A percentile compares a stretch with the other conserved stretches of the same genome.
These are phyloP conservation scores for Alternaria metachromatica DNA, from an alignment of 2,329 filamentous ascomycete species.

Conservation along the genomic window DNA sequence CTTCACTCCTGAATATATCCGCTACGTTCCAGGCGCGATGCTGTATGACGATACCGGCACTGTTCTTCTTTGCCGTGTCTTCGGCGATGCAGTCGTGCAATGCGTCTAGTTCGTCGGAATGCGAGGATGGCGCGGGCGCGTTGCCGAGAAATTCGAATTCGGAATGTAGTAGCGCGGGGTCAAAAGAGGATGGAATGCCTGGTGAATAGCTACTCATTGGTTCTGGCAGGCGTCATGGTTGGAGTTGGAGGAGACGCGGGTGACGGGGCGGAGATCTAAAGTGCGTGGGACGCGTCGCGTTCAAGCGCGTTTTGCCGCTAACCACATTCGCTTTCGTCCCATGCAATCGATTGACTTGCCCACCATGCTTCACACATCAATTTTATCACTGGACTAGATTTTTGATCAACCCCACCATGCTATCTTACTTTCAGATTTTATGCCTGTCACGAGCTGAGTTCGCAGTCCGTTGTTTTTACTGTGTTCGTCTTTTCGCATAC, in stretches of 20 bases:
- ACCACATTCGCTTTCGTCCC: constrained; percentile 10
- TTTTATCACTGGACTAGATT: too few species aligned
- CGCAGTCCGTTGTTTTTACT: not conserved
- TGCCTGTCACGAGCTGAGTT: not conserved
- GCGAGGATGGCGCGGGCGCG: constrained; percentile 30
- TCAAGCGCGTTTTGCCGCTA: constrained; percentile 23
- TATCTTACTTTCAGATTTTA: not conserved
- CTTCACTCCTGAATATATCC: constrained; percentile 60
- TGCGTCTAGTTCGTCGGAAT: constrained; percentile 58
- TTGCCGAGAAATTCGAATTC: constrained; percentile 43
- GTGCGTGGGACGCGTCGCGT: constrained; percentile 18
- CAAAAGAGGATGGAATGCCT: constrained; percentile 57
- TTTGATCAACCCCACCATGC: not conserved
- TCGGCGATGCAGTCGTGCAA: constrained; percentile 52
- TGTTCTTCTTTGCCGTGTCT: constrained; percentile 50
- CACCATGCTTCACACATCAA: not conserved
- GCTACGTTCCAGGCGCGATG: constrained; percentile 57
- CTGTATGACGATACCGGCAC: constrained; percentile 57
- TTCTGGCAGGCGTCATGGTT: constrained; percentile 1
- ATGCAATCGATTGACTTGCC: not conserved
- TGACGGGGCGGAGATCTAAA: constrained; percentile 1
- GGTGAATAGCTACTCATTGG: constrained; percentile 40
- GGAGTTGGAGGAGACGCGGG: not conserved
- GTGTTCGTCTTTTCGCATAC: not conserved
- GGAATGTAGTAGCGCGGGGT: constrained; percentile 59